A percentile compares a stretch with the other conserved stretches of the same genome.
phyloP scores from a whole-genome alignment of 345 rosid genomes.

The Populus davidiana region DNA sequence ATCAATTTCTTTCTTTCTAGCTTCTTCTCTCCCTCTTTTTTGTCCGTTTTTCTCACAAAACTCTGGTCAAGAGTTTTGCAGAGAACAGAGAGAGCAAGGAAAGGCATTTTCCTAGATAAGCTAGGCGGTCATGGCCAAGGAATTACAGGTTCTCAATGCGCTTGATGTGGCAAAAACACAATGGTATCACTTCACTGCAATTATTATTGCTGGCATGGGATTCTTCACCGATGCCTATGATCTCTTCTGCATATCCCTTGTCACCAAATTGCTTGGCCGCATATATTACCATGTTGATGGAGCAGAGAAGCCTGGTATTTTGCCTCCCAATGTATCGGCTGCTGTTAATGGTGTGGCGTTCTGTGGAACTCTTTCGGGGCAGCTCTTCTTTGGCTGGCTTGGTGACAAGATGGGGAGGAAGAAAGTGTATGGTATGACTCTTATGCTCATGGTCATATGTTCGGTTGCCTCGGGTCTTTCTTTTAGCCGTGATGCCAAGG shows the following conservation, averaged over 20 bases:
- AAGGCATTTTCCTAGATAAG: too few species aligned
- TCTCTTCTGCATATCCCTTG: constrained; percentile 77
- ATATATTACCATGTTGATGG: constrained; percentile 70
- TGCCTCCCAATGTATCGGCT: constrained; percentile 70
- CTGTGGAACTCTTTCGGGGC: constrained; percentile 64
- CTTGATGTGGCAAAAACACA: constrained; percentile 75
- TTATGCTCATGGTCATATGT: constrained; percentile 64
- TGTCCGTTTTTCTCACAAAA: neutral
- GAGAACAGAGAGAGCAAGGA: constrained; percentile 4
- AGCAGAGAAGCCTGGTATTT: constrained; percentile 50
- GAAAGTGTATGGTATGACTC: constrained; percentile 73
- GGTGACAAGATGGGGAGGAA: constrained; percentile 75
- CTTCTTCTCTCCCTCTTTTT: neutral
- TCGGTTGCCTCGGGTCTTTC: constrained; percentile 71
- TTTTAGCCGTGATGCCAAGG: constrained; percentile 43
- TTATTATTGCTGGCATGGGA: constrained; percentile 80
- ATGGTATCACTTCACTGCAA: constrained; percentile 80
- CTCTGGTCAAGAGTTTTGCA: neutral
- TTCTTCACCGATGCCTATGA: constrained; percentile 85
- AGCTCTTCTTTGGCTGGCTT: constrained; percentile 84
- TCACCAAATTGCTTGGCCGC: constrained; percentile 75
- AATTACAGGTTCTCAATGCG: neutral
- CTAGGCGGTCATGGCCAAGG: neutral
- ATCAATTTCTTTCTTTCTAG: neutral
- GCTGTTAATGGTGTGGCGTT: constrained; percentile 79